Conservation (phyloP, 164 flowering plant species). For the Buxus sempervirens region DNA sequence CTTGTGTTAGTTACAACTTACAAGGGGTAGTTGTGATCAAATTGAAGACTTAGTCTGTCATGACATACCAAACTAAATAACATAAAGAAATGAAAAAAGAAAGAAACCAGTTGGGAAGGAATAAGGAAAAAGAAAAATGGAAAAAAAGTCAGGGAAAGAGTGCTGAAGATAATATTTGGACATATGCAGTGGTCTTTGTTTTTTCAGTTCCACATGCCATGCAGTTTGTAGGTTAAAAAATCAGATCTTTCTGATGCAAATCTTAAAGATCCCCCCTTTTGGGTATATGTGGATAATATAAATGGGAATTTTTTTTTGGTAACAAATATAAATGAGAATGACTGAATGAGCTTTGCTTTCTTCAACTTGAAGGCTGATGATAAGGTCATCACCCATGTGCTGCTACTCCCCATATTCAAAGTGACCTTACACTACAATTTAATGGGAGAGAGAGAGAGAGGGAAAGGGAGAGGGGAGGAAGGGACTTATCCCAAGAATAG, state of each 20-base stretch:
- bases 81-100: not conserved
- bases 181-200: no score
- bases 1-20: constrained; percentile 12
- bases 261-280: not conserved
- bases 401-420: not conserved
- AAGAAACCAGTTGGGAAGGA: not conserved
- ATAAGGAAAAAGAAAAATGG: not conserved
- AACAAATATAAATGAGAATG: no score
- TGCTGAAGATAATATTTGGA: no score
- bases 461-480: not conserved
- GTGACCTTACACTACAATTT: not conserved
- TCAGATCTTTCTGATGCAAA: not conserved
- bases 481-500: no score
- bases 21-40: not conserved
- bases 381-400: constrained; percentile 11
- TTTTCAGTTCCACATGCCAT: no score
- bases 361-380: not conserved
- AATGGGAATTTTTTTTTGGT: no score
- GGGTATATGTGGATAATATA: not conserved
- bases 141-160: no score
- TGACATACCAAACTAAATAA: constrained; percentile 5
- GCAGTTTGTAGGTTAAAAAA: no score
- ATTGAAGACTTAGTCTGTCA: not conserved
- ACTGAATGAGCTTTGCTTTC: not conserved
- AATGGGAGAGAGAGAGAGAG: not conserved